phyloP scores from a whole-genome alignment of 768 basidiomycete genomes.

The Mycena haematopus region DNA sequence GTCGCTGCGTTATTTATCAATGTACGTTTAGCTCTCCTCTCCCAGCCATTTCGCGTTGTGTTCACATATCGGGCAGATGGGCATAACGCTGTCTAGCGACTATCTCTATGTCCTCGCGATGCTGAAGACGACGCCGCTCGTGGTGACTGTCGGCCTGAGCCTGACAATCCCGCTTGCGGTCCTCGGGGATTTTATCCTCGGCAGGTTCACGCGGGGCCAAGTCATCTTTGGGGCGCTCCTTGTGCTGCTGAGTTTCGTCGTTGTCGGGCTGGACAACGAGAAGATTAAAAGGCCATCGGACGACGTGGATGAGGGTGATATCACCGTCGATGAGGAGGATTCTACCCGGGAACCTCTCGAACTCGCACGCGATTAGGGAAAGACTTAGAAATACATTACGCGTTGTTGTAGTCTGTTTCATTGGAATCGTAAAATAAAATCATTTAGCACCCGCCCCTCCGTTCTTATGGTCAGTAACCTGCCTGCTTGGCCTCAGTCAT shows the following conservation, averaged over 20 bases:
- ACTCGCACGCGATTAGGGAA: not conserved
- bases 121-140: slow-evolving; percentile 95
- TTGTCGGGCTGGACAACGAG: slow-evolving; percentile 64
- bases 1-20: slow-evolving; percentile 61
- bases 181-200: slow-evolving; percentile 75
- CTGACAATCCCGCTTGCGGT: slow-evolving; percentile 94
- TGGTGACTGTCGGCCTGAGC: slow-evolving; percentile 91
- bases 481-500: not conserved
- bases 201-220: slow-evolving; percentile 59
- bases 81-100: slow-evolving; percentile 83
- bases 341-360: slow-evolving; percentile 4
- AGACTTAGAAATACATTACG: slow-evolving; percentile 13
- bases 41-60: slow-evolving; percentile 28
- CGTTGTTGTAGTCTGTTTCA: slow-evolving; percentile 9
- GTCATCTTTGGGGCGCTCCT: slow-evolving; percentile 78
- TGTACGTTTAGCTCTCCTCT: slow-evolving; percentile 40
- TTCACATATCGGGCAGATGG: slow-evolving; percentile 59
- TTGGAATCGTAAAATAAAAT: too few species aligned
- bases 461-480: slow-evolving; percentile 33
- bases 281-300: slow-evolving; percentile 34
- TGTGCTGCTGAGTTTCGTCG: slow-evolving; percentile 80
- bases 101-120: slow-evolving; percentile 89
- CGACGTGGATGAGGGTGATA: slow-evolving; percentile 8
- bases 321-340: slow-evolving; percentile 14
- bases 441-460: not conserved